Conservation (phyloP, 2,329 filamentous ascomycete species). For the Sporothrix brunneoviolacea region DNA sequence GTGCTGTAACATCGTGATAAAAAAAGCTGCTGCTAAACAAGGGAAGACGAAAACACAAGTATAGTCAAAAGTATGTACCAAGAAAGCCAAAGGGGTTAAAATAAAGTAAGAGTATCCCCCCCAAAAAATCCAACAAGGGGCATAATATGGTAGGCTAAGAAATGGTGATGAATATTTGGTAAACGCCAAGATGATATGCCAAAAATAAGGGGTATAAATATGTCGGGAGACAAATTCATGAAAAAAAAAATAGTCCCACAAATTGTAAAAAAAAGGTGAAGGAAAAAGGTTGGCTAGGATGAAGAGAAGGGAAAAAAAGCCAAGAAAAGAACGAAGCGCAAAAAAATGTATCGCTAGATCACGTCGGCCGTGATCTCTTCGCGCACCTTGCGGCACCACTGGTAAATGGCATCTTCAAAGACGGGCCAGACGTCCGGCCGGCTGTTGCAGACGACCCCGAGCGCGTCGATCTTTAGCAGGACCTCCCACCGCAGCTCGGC, state of each 20-base stretch:
- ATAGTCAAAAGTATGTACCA: neutral
- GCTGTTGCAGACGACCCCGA: constrained; percentile 75
- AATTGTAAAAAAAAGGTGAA: neutral
- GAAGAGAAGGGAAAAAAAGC: neutral
- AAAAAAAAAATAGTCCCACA: too few species aligned
- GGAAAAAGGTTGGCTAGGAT: neutral
- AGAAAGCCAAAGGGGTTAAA: neutral
- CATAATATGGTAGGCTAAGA: too few species aligned
- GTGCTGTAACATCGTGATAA: neutral
- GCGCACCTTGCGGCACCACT: constrained; percentile 77
- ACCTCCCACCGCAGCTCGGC: constrained; percentile 92
- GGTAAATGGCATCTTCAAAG: constrained; percentile 75
- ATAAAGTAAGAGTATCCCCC: too few species aligned
- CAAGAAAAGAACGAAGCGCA: neutral
- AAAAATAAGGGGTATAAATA: constrained; percentile 9
- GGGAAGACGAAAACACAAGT: neutral
- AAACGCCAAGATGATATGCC: too few species aligned
- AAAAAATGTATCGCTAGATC: constrained; percentile 12
- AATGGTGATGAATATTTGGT: neutral
- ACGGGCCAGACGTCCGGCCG: constrained; percentile 64
- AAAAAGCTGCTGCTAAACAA: too few species aligned
- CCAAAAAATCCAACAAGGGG: too few species aligned
- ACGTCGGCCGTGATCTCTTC: constrained; percentile 71
- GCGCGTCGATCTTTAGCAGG: constrained; percentile 73
- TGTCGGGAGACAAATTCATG: too few species aligned